phyloP scores from a whole-genome alignment of 2,329 filamentous ascomycete genomes.

The Sclerotinia trifoliorum region DNA sequence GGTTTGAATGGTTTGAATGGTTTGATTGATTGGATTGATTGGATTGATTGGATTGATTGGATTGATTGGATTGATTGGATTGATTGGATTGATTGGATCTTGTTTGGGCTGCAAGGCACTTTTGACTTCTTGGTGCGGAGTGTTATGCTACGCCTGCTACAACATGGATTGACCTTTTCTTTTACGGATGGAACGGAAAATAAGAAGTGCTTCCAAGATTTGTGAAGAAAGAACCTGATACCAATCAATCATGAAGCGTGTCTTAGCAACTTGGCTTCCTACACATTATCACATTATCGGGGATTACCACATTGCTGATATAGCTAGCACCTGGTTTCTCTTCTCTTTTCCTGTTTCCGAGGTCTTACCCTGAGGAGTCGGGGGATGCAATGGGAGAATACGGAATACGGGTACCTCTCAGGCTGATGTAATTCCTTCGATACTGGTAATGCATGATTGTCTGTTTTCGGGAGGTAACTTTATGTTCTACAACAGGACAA shows the following conservation, averaged over 20 bases:
- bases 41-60: too few species aligned
- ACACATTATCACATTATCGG: not conserved
- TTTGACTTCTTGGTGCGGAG: not conserved
- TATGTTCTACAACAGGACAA: slow-evolving; percentile 5
- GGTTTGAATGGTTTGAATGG: too few species aligned
- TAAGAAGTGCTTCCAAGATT: not conserved
- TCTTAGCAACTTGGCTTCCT: not conserved
- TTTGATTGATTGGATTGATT: too few species aligned
- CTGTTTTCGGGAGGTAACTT: slow-evolving; percentile 18
- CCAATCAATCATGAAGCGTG: not conserved
- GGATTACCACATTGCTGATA: not conserved
- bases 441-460: not conserved
- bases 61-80: too few species aligned
- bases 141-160: not conserved
- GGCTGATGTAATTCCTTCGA: not conserved
- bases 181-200: not conserved
- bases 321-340: not conserved
- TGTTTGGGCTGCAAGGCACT: slow-evolving; percentile 18
- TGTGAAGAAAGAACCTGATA: not conserved
- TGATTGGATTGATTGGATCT: slow-evolving; percentile 5
- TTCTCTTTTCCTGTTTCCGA: slow-evolving; percentile 1
- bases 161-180: not conserved
- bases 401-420: not conserved
- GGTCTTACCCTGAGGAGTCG: not conserved
- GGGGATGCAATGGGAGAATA: not conserved